Evolutionary conservation across 768 basidiomycete species (phyloP).

Genomic region (Glaciozyma antarctica): DNA sequence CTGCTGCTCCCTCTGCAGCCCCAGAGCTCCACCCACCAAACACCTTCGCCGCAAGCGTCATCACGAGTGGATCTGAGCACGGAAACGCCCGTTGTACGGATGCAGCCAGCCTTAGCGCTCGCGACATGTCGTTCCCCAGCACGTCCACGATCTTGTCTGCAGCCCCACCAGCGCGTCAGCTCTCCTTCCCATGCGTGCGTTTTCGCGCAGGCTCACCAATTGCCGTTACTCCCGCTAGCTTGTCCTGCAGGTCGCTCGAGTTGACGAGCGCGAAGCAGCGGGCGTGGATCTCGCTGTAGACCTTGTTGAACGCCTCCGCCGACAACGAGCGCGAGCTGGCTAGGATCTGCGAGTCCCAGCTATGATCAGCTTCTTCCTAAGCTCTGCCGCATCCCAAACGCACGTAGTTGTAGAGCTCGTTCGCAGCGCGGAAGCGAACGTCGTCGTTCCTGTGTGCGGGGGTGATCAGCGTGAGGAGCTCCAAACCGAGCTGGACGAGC

Average conservation of each 20-base stretch:
- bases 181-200: not conserved
- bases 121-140: constrained; percentile 69
- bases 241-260: constrained; percentile 56
- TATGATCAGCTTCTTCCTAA: not conserved
- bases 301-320: constrained; percentile 33
- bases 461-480: not conserved
- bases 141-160: constrained; percentile 65
- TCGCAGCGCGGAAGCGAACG: constrained; percentile 14
- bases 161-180: constrained; percentile 20
- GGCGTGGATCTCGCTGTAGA: constrained; percentile 28
- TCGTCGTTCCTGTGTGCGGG: constrained; percentile 17
- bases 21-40: constrained; percentile 20
- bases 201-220: constrained; percentile 53
- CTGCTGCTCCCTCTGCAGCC: not conserved
- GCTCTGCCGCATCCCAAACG: not conserved
- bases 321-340: constrained; percentile 26
- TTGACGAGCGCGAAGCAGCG: constrained; percentile 33
- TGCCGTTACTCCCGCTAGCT: constrained; percentile 74
- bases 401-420: constrained; percentile 20
- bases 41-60: constrained; percentile 45
- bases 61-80: constrained; percentile 81
- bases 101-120: constrained; percentile 78
- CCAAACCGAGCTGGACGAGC: not conserved
- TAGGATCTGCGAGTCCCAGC: constrained; percentile 7
- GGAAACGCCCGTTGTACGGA: constrained; percentile 89